Evolutionary conservation across 345 rosid species (phyloP), one percentile per base, ranked within the genome.

Genomic region (Acer campestre): DNA sequence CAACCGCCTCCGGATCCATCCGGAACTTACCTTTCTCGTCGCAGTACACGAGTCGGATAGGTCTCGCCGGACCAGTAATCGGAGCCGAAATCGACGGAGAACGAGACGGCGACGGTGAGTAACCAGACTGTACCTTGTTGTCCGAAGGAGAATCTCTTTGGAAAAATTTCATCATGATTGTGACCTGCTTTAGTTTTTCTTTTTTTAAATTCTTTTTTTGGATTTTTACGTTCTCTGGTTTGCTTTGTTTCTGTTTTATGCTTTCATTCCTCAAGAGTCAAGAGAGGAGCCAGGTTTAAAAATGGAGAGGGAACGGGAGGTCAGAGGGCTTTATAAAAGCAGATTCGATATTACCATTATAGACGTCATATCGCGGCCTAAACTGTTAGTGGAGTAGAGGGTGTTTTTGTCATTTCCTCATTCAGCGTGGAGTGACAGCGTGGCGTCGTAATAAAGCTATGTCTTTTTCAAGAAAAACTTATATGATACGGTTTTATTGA

Each of bases 1-100:
- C 98, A 23, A 93, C 98, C 3, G 99, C 99, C 84, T 97, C 99
- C 31, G 98, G 97, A 89, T 97, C 99, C 99, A 94, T 97, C 73
- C 93, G 89, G 70, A 97, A 97, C 90, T 90, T 94, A 11, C 99
- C 98, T 77, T 89, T 93, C 83, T 94, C 98, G 71, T 97, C 99
- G 79, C 91, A 90, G 66, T 94, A 97, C 68, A 97, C 88, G 17
- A 97, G 81, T 10, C 98, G 89, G 75, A 97, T 86, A 31, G 99
- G 99, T 73, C 98, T 88, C n/a, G 97, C 92, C 16, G 97, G 99
- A 1, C 99, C 98, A 22, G 99, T 96, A 53, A 84, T 91, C 4
- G 91, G 78, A 76, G 93, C 69, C 4, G 85, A 77, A 29, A 25
- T 51, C 5, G 68, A 48, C 69, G 69, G 4, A 55, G 46, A 25